phyloP scores from a whole-genome alignment of 495 filamentous ascomycete species.

The Extremus antarcticus region DNA sequence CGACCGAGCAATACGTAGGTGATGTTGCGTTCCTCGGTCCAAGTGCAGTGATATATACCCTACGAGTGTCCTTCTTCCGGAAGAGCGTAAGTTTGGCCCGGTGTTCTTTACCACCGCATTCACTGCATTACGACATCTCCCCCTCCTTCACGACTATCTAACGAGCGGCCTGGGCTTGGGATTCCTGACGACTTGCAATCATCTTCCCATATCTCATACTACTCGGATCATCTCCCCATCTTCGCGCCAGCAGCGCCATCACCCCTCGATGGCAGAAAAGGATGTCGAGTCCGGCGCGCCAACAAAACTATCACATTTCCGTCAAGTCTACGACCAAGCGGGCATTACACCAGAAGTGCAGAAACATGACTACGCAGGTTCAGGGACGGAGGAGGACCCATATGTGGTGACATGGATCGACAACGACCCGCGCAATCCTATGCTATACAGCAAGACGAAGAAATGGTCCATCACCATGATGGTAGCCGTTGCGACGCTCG shows the following conservation, averaged over 20 bases:
- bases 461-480: slow-evolving; percentile 64
- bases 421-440: slow-evolving; percentile 60
- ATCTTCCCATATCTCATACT: no score
- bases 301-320: slow-evolving; percentile 22
- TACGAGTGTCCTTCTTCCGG: no score
- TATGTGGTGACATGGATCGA: slow-evolving; percentile 66
- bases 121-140: no score
- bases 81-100: no score
- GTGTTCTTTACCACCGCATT: no score
- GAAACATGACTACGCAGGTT: slow-evolving; percentile 51
- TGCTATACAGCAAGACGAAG: slow-evolving; percentile 46
- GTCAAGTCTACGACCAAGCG: slow-evolving; percentile 41
- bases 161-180: no score
- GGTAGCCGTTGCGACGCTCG: slow-evolving; percentile 57
- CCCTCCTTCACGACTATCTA: no score
- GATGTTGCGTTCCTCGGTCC: no score
- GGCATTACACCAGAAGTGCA: slow-evolving; percentile 45
- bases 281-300: slow-evolving; percentile 24
- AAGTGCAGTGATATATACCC: no score
- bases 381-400: slow-evolving; percentile 63
- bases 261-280: slow-evolving; percentile 11
- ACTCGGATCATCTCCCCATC: no score
- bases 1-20: no score
- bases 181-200: no score
- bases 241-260: neutral